Conservation (phyloP, 2,329 filamentous ascomycete species). For the Trichoderma hamatum region DNA sequence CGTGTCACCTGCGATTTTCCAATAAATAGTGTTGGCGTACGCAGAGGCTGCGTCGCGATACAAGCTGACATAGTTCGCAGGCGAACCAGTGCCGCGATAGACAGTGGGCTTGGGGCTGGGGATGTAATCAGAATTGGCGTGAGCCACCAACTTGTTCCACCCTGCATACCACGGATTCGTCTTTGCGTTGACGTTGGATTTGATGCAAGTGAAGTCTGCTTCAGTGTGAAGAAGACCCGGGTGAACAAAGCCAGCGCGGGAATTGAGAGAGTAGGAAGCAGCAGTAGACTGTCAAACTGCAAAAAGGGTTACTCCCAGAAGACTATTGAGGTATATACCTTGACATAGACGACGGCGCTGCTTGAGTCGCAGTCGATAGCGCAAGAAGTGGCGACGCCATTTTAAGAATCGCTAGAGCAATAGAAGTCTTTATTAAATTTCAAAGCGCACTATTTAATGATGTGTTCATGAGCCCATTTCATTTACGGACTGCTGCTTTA, state of each 20-base stretch:
- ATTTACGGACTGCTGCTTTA: not conserved
- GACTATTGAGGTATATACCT: too few relatives aligned
- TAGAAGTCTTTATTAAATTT: not conserved
- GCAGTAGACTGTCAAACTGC: too few relatives aligned
- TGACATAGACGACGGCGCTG: too few relatives aligned
- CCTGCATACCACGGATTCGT: slow-evolving; percentile 6
- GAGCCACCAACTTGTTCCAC: slow-evolving; percentile 2
- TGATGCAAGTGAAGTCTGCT: slow-evolving; percentile 1
- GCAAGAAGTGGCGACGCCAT: not conserved
- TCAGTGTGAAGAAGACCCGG: not conserved
- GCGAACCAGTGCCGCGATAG: slow-evolving; percentile 2
- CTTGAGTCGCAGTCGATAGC: not conserved
- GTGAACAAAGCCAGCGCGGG: not conserved
- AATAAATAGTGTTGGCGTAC: not conserved
- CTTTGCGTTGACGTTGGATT: not conserved
- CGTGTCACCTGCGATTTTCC: not conserved
- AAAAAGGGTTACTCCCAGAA: too few relatives aligned
- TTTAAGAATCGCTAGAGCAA: not conserved
- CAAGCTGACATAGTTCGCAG: slow-evolving; percentile 8
- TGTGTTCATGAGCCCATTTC: not conserved
- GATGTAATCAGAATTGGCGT: not conserved
- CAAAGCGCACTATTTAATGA: not conserved
- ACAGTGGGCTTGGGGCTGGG: slow-evolving; percentile 1
- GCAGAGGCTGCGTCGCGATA: not conserved
- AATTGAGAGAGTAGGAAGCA: not conserved